Evolutionary conservation across 2,329 filamentous ascomycete species (phyloP).

Genomic region (Arthrinium puccinioides): DNA sequence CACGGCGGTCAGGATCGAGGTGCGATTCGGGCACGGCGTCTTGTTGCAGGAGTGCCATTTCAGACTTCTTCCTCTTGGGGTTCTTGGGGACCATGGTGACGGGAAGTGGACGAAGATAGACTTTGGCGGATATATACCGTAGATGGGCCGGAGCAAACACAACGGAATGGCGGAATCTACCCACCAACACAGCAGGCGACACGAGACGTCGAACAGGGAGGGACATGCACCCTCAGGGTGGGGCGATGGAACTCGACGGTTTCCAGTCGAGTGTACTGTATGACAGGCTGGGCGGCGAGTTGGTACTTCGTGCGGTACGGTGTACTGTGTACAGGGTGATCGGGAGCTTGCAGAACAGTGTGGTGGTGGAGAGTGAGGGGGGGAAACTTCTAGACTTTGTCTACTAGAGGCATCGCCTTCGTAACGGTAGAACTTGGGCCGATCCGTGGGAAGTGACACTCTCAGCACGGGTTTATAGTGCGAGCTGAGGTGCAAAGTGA

Average conservation of each 20-base stretch:
- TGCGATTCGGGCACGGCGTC: conserved; percentile 4
- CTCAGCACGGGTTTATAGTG: too few relatives aligned
- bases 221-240: conserved; percentile 12
- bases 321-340: too few relatives aligned
- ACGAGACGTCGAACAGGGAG: conserved; percentile 9
- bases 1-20: neutral
- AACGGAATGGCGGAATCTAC: conserved; percentile 4
- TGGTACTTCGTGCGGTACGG: too few relatives aligned
- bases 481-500: too few relatives aligned
- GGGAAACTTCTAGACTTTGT: too few relatives aligned
- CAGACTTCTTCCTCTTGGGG: conserved; percentile 29
- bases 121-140: conserved; percentile 8
- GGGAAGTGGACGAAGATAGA: neutral
- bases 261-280: neutral
- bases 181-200: conserved; percentile 5
- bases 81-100: conserved; percentile 29
- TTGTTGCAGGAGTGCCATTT: conserved; percentile 9
- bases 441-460: too few relatives aligned
- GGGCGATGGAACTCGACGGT: neutral
- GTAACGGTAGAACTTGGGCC: too few relatives aligned
- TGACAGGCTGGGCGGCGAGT: too few relatives aligned
- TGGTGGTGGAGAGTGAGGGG: too few relatives aligned
- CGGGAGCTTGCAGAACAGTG: too few relatives aligned
- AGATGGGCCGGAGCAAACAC: conserved; percentile 8
- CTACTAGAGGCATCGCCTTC: too few relatives aligned